Percentiles rank a stretch among this genome's conserved stretches.
phyloP scores from a whole-genome alignment of 129 eudicot genomes.

The Artemisia argyi region DNA sequence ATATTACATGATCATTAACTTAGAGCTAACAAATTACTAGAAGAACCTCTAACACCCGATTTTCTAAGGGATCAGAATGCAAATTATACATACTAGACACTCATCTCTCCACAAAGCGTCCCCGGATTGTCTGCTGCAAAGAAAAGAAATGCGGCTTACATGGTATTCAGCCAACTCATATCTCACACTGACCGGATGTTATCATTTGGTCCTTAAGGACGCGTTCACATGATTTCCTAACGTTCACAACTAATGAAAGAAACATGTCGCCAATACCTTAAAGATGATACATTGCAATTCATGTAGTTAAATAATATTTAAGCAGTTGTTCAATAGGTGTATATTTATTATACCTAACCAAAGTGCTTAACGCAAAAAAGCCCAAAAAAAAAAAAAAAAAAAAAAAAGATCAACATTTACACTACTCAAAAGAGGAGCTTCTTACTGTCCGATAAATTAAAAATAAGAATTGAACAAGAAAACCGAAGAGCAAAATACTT shows the following conservation, averaged over 20 bases:
- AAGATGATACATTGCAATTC: slow-evolving; percentile 22
- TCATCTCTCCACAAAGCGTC: too few relatives aligned
- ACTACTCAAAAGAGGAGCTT: slow-evolving; percentile 29
- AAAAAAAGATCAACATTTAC: slow-evolving; percentile 42
- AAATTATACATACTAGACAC: too few relatives aligned
- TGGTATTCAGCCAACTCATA: too few relatives aligned
- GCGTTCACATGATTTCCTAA: too few relatives aligned
- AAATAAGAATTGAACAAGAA: slow-evolving; percentile 28
- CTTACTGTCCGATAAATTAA: slow-evolving; percentile 36
- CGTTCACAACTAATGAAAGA: background rate
- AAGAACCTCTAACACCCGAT: too few relatives aligned
- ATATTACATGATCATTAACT: too few relatives aligned
- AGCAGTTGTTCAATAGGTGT: slow-evolving; percentile 31
- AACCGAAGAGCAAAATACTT: slow-evolving; percentile 34
- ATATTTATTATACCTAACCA: slow-evolving; percentile 40
- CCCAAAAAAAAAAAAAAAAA: slow-evolving; percentile 17
- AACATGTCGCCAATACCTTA: background rate
- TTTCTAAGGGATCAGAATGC: too few relatives aligned
- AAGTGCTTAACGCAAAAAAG: slow-evolving; percentile 29
- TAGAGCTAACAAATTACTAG: too few relatives aligned
- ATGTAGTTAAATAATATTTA: slow-evolving; percentile 20
- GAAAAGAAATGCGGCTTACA: too few relatives aligned
- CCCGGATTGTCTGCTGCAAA: too few relatives aligned
- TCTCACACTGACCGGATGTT: too few relatives aligned
- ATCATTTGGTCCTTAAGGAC: too few relatives aligned